phyloP scores from a whole-genome alignment of 202 grass and related monocot species.

The Cymbopogon flexuosus region DNA sequence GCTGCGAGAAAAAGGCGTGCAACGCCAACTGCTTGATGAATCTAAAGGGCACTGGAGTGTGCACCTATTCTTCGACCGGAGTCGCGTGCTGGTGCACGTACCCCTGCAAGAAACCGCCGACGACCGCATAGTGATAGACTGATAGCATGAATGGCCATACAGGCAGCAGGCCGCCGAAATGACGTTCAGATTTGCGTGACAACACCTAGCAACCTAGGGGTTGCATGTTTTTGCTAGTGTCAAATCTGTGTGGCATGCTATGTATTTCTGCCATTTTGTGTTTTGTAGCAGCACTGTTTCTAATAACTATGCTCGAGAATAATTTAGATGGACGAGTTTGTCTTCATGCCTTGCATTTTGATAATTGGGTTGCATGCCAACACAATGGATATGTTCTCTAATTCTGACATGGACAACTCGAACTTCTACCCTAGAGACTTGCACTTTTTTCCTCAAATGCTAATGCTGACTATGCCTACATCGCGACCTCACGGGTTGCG shows the following conservation, averaged over 20 bases:
- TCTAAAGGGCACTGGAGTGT: not conserved
- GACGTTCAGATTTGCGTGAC: not conserved
- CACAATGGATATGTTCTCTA: not conserved
- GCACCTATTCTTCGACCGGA: too few species aligned
- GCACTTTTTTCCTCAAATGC: too few species aligned
- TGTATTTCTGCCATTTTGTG: not conserved
- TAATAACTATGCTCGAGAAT: not conserved
- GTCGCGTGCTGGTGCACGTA: not conserved
- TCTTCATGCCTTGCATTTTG: not conserved
- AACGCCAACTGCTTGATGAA: not conserved
- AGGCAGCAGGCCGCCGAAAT: not conserved
- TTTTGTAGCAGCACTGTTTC: not conserved
- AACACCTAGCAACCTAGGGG: not conserved
- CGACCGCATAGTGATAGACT: not conserved
- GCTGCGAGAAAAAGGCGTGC: not conserved
- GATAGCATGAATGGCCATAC: not conserved
- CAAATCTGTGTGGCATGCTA: not conserved
- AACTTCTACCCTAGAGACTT: not conserved
- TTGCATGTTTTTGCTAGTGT: not conserved
- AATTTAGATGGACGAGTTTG: not conserved
- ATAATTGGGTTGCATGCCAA: not conserved
- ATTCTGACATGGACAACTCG: not conserved
- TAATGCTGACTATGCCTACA: too few species aligned
- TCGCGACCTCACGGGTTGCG: too few species aligned
- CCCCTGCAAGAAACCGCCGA: not conserved